Conservation (phyloP, 257 asterid species). For the Solanum appendiculatum region DNA sequence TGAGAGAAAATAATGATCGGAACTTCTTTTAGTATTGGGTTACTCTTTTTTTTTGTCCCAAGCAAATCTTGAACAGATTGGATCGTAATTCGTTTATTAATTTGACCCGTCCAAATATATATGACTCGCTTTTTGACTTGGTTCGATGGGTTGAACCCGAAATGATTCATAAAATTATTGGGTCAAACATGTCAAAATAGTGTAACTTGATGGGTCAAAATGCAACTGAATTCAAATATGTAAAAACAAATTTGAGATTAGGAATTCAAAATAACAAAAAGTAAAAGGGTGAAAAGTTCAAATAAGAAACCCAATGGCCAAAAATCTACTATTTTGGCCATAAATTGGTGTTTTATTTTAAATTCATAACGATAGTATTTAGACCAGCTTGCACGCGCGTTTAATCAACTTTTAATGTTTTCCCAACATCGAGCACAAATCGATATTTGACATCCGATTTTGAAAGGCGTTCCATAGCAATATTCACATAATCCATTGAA, state of each 20-base stretch:
- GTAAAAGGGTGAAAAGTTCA: background rate
- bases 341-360: background rate
- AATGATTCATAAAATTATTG: background rate
- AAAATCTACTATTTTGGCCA: background rate
- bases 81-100: too few relatives aligned
- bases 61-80: too few relatives aligned
- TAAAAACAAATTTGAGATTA: background rate
- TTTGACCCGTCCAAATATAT: too few relatives aligned
- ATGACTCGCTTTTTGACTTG: too few relatives aligned
- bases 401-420: background rate
- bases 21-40: too few relatives aligned
- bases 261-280: background rate
- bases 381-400: background rate
- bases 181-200: background rate
- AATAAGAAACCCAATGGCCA: background rate
- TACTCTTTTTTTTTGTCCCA: too few relatives aligned
- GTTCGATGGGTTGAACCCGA: too few relatives aligned
- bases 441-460: slow-evolving; percentile 15
- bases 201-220: background rate
- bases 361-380: background rate
- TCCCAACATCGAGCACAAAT: slow-evolving; percentile 9
- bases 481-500: slow-evolving; percentile 2
- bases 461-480: slow-evolving; percentile 4
- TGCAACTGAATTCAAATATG: background rate
- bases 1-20: too few relatives aligned